These are phyloP conservation scores for Sequoia sempervirens DNA, from an alignment of 75 land plant genomes.

Conservation along the genomic window DNA sequence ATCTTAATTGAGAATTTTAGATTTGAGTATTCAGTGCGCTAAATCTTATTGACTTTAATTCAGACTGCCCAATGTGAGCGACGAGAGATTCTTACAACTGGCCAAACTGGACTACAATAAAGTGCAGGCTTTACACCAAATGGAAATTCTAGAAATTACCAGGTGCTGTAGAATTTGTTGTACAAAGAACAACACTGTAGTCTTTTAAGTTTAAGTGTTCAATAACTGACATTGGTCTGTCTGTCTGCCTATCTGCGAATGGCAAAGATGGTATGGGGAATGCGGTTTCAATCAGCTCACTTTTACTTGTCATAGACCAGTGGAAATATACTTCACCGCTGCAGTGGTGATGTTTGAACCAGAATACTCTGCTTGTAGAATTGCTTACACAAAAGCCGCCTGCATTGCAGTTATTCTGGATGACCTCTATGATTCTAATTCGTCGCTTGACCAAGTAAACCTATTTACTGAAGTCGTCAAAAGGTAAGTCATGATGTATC, in stretches of 20 bases:
- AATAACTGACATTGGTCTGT: not conserved
- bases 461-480: constrained; percentile 5
- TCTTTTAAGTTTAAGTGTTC: not conserved
- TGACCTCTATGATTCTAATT: constrained; percentile 4
- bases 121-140: constrained; percentile 14
- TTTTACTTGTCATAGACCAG: too few species aligned
- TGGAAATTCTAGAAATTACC: not conserved
- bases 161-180: not conserved
- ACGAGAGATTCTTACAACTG: constrained; percentile 22
- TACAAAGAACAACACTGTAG: not conserved
- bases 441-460: not conserved
- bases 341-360: too few species aligned
- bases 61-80: constrained; percentile 42
- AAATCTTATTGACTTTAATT: not conserved
- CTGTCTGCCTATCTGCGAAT: not conserved
- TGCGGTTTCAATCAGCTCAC: not conserved
- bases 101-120: constrained; percentile 49
- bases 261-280: constrained; percentile 12
- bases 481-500: not conserved
- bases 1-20: not conserved
- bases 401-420: not conserved
- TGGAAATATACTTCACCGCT: too few species aligned
- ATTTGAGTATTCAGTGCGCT: too few species aligned
- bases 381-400: constrained; percentile 13
- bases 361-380: not conserved